These are phyloP conservation scores for Vicia sativa DNA, from an alignment of 306 rosid genomes.

Conservation along the genomic window DNA sequence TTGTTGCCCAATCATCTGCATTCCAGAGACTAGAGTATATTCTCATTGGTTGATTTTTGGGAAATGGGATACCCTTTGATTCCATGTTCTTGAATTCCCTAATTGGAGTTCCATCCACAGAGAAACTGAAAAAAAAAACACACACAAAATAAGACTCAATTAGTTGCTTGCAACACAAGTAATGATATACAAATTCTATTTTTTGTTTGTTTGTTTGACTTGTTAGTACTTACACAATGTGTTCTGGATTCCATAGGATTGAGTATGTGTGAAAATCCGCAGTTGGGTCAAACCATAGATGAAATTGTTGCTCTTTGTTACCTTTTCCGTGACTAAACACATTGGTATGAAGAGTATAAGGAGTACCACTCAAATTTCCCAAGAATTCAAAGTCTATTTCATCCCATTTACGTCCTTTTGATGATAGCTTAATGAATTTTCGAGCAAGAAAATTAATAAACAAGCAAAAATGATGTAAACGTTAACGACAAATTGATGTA, in stretches of 20 bases:
- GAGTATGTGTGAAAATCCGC: slow-evolving; percentile 1
- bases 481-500: no score
- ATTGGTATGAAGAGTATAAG: background rate
- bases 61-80: slow-evolving; percentile 55
- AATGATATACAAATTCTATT: no score
- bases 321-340: background rate
- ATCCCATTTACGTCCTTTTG: background rate
- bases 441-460: no score
- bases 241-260: background rate
- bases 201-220: no score
- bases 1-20: slow-evolving; percentile 78
- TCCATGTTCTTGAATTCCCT: slow-evolving; percentile 74
- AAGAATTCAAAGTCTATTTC: slow-evolving; percentile 3
- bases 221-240: background rate
- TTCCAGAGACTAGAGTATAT: slow-evolving; percentile 69
- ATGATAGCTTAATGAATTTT: background rate
- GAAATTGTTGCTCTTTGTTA: background rate
- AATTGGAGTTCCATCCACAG: slow-evolving; percentile 71
- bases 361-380: background rate
- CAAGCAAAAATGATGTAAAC: background rate
- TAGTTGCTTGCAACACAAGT: no score
- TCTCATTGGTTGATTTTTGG: slow-evolving; percentile 60
- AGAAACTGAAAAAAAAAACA: slow-evolving; percentile 40
- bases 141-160: no score
- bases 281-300: background rate